These are phyloP conservation scores for Fusarium miscanthi DNA, from an alignment of 2,329 filamentous ascomycete species.

Conservation along the genomic window DNA sequence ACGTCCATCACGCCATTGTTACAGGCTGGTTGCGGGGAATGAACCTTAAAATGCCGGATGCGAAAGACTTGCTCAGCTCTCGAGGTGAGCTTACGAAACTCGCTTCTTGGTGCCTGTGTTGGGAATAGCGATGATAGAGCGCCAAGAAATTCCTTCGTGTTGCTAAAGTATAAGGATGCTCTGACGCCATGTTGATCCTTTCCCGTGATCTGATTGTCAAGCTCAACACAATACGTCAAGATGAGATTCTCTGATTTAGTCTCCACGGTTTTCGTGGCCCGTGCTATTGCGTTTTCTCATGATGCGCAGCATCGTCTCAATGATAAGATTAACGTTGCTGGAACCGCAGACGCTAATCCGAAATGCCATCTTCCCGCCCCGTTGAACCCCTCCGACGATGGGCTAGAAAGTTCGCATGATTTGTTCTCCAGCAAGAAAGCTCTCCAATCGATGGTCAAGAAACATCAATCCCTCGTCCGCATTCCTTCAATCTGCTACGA, in stretches of 20 bases:
- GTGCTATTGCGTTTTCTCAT: not conserved
- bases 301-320: not conserved
- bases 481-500: constrained; percentile 65
- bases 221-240: not conserved
- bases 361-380: constrained; percentile 46
- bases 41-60: not conserved
- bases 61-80: not conserved
- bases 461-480: constrained; percentile 63
- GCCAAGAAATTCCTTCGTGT: not conserved
- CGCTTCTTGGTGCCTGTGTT: not conserved
- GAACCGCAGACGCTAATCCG: not conserved
- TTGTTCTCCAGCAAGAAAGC: constrained; percentile 47
- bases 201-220: not conserved
- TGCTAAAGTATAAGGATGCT: not conserved
- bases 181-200: not conserved
- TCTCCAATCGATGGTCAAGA: constrained; percentile 53
- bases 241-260: not conserved
- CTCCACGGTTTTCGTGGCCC: rapidly evolving
- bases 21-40: not conserved
- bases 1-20: not conserved
- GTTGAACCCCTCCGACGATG: constrained; percentile 45
- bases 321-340: not conserved
- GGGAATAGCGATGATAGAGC: not conserved
- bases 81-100: not conserved
- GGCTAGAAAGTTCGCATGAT: constrained; percentile 40